Conservation (phyloP, 345 rosid species). For the Euphorbia pulcherrima region DNA sequence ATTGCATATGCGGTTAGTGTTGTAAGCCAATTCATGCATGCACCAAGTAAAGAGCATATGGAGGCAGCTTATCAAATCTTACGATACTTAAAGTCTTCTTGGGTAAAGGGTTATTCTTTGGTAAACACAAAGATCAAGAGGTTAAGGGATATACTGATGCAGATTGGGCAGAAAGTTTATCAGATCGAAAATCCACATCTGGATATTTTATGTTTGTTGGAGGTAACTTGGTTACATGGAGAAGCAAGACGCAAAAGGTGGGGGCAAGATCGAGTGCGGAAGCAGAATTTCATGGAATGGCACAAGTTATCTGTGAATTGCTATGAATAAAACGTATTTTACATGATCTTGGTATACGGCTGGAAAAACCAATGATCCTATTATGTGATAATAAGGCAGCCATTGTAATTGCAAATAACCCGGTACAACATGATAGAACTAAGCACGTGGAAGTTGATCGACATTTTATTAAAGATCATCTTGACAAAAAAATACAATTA, state of each 20-base stretch:
- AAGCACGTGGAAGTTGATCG: background rate
- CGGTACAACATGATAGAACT: background rate
- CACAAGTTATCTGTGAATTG: background rate
- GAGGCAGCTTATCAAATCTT: background rate
- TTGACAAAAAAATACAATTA: background rate
- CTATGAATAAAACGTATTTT: background rate
- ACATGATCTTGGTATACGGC: background rate
- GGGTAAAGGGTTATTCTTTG: background rate
- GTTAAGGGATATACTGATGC: background rate
- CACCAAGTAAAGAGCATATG: slow-evolving; percentile 3
- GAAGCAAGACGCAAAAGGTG: background rate
- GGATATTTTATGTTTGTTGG: background rate
- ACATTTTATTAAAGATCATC: background rate
- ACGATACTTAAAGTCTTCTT: background rate
- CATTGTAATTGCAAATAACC: background rate
- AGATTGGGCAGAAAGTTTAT: background rate
- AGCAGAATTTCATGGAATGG: background rate
- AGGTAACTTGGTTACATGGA: background rate
- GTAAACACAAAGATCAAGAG: background rate
- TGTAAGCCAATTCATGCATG: slow-evolving; percentile 7
- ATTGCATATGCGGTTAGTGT: background rate
- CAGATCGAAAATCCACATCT: background rate
- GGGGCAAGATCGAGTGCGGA: background rate
- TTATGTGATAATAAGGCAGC: background rate
- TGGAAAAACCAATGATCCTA: background rate